Evolutionary conservation across 805 yeast genomes (phyloP).

Genomic region (Candida corydali): DNA sequence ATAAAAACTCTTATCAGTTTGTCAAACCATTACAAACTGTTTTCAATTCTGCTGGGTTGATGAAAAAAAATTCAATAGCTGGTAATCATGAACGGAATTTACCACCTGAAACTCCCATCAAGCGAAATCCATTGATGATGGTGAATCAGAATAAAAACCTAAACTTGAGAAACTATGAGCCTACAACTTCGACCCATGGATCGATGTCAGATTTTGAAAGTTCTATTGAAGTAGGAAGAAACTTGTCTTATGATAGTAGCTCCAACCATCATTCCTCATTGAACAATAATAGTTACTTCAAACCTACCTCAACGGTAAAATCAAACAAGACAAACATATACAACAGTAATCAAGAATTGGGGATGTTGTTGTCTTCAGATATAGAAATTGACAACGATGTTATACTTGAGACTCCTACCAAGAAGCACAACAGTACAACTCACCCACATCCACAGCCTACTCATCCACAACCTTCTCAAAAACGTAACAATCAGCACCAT

Average conservation of each 20-base stretch:
- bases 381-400: constrained; percentile 6
- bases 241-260: neutral
- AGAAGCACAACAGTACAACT: neutral
- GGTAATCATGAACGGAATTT: constrained; percentile 18
- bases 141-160: constrained; percentile 18
- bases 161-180: neutral
- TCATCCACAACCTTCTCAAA: neutral
- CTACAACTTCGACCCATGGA: neutral
- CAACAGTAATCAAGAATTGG: constrained; percentile 10
- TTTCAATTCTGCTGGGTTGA: constrained; percentile 68
- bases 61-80: constrained; percentile 43
- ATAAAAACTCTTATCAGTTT: constrained; percentile 47
- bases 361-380: constrained; percentile 8
- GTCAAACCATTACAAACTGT: constrained; percentile 87
- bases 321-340: neutral
- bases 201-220: constrained; percentile 18
- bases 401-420: constrained; percentile 11
- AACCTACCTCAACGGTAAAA: neutral
- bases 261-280: constrained; percentile 1
- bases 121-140: constrained; percentile 36
- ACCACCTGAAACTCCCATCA: constrained; percentile 44
- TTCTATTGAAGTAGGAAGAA: constrained; percentile 37
- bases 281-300: constrained; percentile 4
- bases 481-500: neutral
- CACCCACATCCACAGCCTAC: neutral